Conservation (phyloP, 306 rosid genomes). For the Fragaria nilgerrensis region DNA sequence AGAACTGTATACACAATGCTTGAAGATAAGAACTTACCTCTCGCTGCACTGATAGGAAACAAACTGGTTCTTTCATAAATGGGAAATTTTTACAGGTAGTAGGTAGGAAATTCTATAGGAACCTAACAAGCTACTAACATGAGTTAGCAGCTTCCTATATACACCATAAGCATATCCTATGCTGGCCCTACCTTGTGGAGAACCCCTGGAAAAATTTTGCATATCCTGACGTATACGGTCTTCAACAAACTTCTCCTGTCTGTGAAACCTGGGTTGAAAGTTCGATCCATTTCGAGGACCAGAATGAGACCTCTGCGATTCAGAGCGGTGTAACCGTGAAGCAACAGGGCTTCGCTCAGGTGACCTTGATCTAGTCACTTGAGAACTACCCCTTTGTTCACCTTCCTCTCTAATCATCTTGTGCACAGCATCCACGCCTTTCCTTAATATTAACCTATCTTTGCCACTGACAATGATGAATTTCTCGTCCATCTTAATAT, state of each 20-base stretch:
- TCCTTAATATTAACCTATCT: constrained; percentile 74
- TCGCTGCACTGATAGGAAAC: constrained; percentile 73
- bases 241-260: constrained; percentile 79
- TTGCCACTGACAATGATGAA: constrained; percentile 90
- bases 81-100: constrained; percentile 22
- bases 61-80: constrained; percentile 45
- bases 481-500: constrained; percentile 90
- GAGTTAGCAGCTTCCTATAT: constrained; percentile 74
- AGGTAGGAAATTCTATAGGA: constrained; percentile 29
- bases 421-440: constrained; percentile 96
- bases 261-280: constrained; percentile 71
- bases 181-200: constrained; percentile 99
- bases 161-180: constrained; percentile 71
- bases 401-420: constrained; percentile 78
- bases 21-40: constrained; percentile 97
- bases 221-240: constrained; percentile 65
- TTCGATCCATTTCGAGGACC: constrained; percentile 61
- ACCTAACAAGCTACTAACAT: constrained; percentile 65
- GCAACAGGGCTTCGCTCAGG: constrained; percentile 82
- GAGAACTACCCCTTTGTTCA: constrained; percentile 68
- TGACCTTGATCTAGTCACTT: constrained; percentile 68
- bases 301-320: constrained; percentile 71
- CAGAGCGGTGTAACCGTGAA: constrained; percentile 69
- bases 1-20: constrained; percentile 67
- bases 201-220: constrained; percentile 72